Percentiles rank a stretch among this genome's conserved stretches.
phyloP scores from a whole-genome alignment of 202 grass and related monocot species.

The Brachypodium distachyon region DNA sequence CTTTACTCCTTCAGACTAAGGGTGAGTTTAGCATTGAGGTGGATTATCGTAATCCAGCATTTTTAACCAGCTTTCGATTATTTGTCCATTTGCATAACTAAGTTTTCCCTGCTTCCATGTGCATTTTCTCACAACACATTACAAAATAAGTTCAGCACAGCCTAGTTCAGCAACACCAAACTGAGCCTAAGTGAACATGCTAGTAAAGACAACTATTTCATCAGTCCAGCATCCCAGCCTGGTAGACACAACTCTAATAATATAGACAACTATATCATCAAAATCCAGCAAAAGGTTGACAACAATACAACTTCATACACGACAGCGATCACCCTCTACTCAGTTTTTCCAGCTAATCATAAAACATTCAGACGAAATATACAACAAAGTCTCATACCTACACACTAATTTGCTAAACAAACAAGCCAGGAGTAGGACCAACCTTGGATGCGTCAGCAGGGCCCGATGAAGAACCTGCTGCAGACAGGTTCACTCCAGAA shows the following conservation, averaged over 20 bases:
- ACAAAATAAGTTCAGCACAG: too few relatives aligned
- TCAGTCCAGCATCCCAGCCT: background rate
- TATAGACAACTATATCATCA: background rate
- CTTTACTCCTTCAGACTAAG: background rate
- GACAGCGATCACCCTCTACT: background rate
- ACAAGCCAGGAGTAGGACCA: background rate
- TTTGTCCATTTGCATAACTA: too few relatives aligned
- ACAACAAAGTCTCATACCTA: too few relatives aligned
- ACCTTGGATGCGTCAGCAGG: slow-evolving; percentile 50
- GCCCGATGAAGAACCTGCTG: slow-evolving; percentile 8
- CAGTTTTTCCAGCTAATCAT: background rate
- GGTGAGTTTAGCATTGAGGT: background rate
- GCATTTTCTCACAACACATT: too few relatives aligned
- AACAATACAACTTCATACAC: background rate
- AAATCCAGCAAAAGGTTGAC: background rate
- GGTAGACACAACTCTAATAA: background rate
- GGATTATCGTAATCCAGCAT: too few relatives aligned
- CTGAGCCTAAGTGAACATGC: too few relatives aligned
- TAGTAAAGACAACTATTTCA: too few relatives aligned
- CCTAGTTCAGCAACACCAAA: too few relatives aligned
- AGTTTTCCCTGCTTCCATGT: too few relatives aligned
- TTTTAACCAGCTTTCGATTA: too few relatives aligned
- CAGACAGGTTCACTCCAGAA: slow-evolving; percentile 57
- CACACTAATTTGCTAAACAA: background rate
- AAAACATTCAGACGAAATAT: background rate